Base-by-base conservation (phyloP, 2,329 filamentous ascomycete genomes). In the Elsinoe australis region DNA sequence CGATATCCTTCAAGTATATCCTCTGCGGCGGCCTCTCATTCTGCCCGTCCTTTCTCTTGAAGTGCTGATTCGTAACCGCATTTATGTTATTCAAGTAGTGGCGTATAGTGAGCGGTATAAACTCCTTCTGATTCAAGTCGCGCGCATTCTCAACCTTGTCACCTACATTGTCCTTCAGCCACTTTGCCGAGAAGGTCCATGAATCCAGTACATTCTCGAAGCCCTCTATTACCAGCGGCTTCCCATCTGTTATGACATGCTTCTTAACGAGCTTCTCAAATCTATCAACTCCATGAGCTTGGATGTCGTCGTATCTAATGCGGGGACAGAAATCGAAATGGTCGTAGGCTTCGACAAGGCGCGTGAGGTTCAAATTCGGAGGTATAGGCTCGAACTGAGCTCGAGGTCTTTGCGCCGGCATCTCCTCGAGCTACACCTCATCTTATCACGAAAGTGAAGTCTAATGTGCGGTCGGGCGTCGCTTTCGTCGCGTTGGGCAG, bases 1-100 rank as follows among this genome's bases (percentile, higher is more conserved):
- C 92, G 51, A 98, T 95, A 61, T 98, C 92, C 61, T 98, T 98
- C 18, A 96, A 70, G 62, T 98, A 98, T 1, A 96, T 79, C 9
- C 92, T 80, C 62, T 98, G 92, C 17, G 85, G 75, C 29, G 79
- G 78, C 52, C 86, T 80, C 54, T 94, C 85, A 51, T 82, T 82
- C 62, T 84, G 95, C 54, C 86, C 90, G 38, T 73, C 75, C 0
- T 78, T 71, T 6, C 74, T 83, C 72, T 69, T 65, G 55, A 72
- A 73, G 59, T 87, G 94, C 61, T 94, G 87, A 44, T 90, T 83
- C 1, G 89, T 81, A 24, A 96, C 78, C 55, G 85, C 79, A 32
- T 78, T 76, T 83, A 96, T 85, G 44, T 88, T 89, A 54, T 85
- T 83, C 26, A 98, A 70, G 65, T 98, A 98, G 64, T 96, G 90